Conservation (phyloP, 129 eudicot genomes). For the Rutidosis leptorrhynchoides region DNA sequence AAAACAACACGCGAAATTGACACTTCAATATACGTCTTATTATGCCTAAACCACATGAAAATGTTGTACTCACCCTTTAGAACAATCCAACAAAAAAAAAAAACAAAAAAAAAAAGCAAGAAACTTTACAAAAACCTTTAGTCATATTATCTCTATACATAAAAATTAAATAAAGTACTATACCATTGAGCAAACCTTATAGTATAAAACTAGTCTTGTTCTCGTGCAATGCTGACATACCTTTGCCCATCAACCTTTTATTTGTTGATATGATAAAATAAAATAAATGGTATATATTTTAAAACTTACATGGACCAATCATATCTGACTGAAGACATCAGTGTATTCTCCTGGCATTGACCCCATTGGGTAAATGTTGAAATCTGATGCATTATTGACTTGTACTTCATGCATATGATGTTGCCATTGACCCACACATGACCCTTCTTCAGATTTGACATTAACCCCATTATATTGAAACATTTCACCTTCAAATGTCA, state of each 20-base stretch:
- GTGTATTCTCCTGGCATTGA: conserved; percentile 41
- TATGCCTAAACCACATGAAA: conserved; percentile 30
- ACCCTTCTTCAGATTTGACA: conserved; percentile 53
- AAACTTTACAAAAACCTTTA: conserved; percentile 36
- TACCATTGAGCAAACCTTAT: conserved; percentile 22
- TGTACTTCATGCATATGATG: conserved; percentile 45
- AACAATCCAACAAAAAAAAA: conserved; percentile 38
- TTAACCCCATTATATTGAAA: conserved; percentile 41
- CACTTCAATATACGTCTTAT: conserved; percentile 36
- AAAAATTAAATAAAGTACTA: conserved; percentile 14
- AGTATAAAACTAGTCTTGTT: conserved; percentile 29
- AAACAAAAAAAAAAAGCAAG: conserved; percentile 22
- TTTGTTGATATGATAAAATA: conserved; percentile 26
- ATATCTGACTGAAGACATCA: conserved; percentile 50
- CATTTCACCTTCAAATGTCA: conserved; percentile 56
- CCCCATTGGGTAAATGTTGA: conserved; percentile 47
- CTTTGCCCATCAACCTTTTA: conserved; percentile 25
- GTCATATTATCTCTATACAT: conserved; percentile 31
- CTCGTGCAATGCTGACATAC: conserved; percentile 16
- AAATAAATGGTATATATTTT: conserved; percentile 23
- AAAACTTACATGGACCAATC: conserved; percentile 38
- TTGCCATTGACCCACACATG: conserved; percentile 43
- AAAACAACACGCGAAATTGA: conserved; percentile 20
- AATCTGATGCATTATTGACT: conserved; percentile 41
- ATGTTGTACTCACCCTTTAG: conserved; percentile 26